Base-by-base conservation (phyloP, 192 early-diverging fungal species). In the Rhizoclosmatium globosum region DNA sequence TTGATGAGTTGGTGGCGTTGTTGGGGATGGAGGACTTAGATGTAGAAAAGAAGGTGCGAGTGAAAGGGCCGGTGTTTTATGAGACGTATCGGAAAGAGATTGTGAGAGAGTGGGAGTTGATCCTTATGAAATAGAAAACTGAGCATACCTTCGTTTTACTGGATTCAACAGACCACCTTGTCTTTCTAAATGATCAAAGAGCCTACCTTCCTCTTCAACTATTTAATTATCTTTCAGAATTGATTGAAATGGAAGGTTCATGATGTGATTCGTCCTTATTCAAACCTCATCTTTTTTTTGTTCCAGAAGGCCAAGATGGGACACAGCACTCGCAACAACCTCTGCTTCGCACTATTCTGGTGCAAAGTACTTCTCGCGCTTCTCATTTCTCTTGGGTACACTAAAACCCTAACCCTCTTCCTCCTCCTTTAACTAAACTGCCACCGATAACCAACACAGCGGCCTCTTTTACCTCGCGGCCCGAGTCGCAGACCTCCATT, bases 401-500 rank as follows among this genome's bases (percentile, higher is more conserved):
- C 48, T 47, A 1, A 0, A 38, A 13, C 9, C 50, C 17, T 53
- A 53, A 53, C 6, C 9, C 50, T 53, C 0, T 53, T 53, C 50
- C 1, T 1, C 31, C 31, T 31, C 0, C 0, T 0, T 31, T 0
- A 31, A 31, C 31, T 31, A 31, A 13, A 65, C 11, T 13, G 64
- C 13, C 31, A n/a, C 11, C 31, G 15, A 6, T 43, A 6, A 6
- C 41, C 9, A 19, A 4, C 23, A 19, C 48, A 71, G 69, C n/a
- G 69, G 69, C 48, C 69, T 71, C 19, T 71, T 71, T 13, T 71
- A 71, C 42, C 69, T 71, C 11, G 42, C 6, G 4, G 47, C 47
- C 47, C 69, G 69, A 21, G 56, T 71, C 7, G 42, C 42, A 19
- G 69, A 71, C 69, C 69, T 71, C 7, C 69, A 71, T 56, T 58